These are phyloP conservation scores for Fraxinus greggii DNA, from an alignment of 305 asterid species.

Conservation along the genomic window DNA sequence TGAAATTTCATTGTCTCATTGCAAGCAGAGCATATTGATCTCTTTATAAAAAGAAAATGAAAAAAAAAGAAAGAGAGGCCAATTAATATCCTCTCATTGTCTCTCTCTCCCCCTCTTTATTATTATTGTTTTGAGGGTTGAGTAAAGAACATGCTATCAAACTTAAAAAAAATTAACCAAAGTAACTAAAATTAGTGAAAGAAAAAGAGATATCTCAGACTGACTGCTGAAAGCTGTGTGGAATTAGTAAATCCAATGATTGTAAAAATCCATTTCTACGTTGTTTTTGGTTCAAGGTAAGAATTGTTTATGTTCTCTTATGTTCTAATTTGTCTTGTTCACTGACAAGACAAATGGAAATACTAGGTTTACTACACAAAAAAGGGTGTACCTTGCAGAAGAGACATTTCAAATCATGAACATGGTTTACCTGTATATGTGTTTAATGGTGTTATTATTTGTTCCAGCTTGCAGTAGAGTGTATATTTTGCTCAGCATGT, in stretches of 20 bases:
- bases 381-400: conserved; percentile 15
- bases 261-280: conserved; percentile 7
- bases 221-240: conserved; percentile 16
- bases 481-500: conserved; percentile 99
- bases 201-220: conserved; percentile 10
- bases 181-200: conserved; percentile 4
- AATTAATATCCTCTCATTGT: not conserved
- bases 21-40: conserved; percentile 4
- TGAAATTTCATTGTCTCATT: conserved; percentile 4
- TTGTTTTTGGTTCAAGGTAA: not conserved
- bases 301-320: not conserved
- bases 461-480: conserved; percentile 96
- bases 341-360: not conserved
- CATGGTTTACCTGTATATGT: conserved; percentile 8
- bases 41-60: conserved; percentile 3
- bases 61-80: not conserved
- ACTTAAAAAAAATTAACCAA: conserved; percentile 2
- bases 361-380: conserved; percentile 5
- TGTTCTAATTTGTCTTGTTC: not conserved
- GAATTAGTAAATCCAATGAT: conserved; percentile 8
- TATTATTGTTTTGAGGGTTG: not conserved
- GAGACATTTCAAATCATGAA: conserved; percentile 8
- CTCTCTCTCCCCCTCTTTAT: not conserved
- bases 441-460: conserved; percentile 24
- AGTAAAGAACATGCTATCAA: not conserved